Evolutionary conservation across 371 early-diverging fungal species (phyloP).

Genomic region (Parasitella parasitica): DNA sequence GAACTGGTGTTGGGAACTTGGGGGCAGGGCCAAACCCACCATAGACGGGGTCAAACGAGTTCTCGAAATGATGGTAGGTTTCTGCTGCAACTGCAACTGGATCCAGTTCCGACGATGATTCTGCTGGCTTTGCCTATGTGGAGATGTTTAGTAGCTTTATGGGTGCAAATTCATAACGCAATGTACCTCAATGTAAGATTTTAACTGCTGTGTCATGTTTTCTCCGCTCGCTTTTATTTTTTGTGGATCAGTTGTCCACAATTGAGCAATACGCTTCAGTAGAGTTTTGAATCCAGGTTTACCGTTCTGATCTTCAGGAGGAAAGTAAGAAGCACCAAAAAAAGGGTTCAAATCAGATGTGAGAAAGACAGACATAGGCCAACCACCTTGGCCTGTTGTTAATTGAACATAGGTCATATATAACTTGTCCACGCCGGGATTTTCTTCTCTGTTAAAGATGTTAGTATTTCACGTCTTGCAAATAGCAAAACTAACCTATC

Average conservation of each 20-base stretch:
- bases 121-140: constrained; percentile 16
- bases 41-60: constrained; percentile 45
- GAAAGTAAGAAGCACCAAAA: constrained; percentile 70
- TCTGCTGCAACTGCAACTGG: constrained; percentile 21
- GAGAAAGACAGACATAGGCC: constrained; percentile 64
- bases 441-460: constrained; percentile 50
- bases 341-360: constrained; percentile 68
- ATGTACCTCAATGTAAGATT: constrained; percentile 31
- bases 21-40: constrained; percentile 68
- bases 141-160: no score
- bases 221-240: constrained; percentile 42
- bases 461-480: background rate
- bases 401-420: constrained; percentile 61
- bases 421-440: constrained; percentile 67
- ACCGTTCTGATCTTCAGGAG: constrained; percentile 55
- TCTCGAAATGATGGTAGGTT: constrained; percentile 40
- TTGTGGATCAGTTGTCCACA: constrained; percentile 45
- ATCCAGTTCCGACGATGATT: constrained; percentile 9
- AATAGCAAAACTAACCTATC: constrained; percentile 32
- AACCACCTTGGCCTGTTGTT: constrained; percentile 63
- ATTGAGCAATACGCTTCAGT: constrained; percentile 39
- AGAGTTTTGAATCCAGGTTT: constrained; percentile 56
- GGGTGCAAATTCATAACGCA: no score
- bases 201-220: constrained; percentile 44
- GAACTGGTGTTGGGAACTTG: constrained; percentile 68